Percentiles rank a stretch among this genome's conserved stretches.
These are phyloP conservation scores for Phaseolus coccineus DNA, from an alignment of 331 rosid genomes.

Conservation along the genomic window DNA sequence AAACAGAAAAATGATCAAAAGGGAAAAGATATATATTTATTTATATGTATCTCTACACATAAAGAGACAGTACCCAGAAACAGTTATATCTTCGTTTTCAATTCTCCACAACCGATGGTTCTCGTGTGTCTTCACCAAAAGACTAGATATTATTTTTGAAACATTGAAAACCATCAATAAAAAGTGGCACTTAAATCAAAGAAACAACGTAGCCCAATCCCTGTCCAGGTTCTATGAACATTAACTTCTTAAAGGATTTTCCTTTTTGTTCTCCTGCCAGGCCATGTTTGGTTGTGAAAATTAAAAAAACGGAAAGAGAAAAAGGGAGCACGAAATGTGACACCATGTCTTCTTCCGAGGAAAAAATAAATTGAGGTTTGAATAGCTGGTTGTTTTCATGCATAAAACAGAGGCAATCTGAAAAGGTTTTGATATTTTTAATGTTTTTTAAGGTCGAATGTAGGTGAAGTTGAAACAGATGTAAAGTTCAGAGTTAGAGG, in stretches of 20 bases:
- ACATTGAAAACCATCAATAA: not conserved
- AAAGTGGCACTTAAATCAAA: conserved; percentile 20
- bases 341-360: not conserved
- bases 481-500: not conserved
- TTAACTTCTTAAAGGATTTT: not conserved
- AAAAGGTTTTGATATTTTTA: not conserved
- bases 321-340: not conserved
- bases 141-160: conserved; percentile 33
- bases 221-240: conserved; percentile 58
- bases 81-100: conserved; percentile 50
- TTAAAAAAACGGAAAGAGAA: not conserved
- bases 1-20: not conserved
- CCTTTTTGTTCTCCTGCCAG: not conserved
- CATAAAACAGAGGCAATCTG: not conserved
- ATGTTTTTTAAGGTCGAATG: not conserved
- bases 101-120: conserved; percentile 68
- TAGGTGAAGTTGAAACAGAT: not conserved
- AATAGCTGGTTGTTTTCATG: not conserved
- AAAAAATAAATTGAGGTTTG: not conserved
- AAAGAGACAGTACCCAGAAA: conserved; percentile 43
- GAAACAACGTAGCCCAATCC: conserved; percentile 14
- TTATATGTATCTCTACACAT: not conserved
- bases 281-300: conserved; percentile 16
- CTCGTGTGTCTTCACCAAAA: conserved; percentile 48
- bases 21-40: not conserved